A percentile compares a stretch with the other conserved stretches of the same genome.
Conservation (phyloP, 2,329 filamentous ascomycete genomes). For the Colletotrichum eleusines region DNA sequence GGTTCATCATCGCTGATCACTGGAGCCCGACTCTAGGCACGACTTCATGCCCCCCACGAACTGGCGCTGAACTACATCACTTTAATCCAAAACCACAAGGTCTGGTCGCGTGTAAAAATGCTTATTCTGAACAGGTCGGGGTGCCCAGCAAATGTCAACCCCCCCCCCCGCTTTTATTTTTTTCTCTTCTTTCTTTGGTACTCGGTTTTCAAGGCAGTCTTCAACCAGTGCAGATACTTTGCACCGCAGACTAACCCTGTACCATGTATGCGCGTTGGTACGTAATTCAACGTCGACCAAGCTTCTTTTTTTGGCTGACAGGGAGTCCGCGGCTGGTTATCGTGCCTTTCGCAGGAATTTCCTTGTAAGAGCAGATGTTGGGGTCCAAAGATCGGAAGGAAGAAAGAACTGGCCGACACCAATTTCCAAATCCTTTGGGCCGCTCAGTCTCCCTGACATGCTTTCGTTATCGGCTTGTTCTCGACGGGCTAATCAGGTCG, state of each 20-base stretch:
- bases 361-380: constrained; percentile 33
- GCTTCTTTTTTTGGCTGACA: constrained; percentile 31
- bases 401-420: constrained; percentile 24
- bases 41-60: constrained; percentile 17
- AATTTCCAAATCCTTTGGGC: constrained; percentile 12
- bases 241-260: not conserved
- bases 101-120: not conserved
- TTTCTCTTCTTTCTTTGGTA: too few species aligned
- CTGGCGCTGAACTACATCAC: constrained; percentile 10
- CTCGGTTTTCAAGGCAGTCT: too few species aligned
- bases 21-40: constrained; percentile 20
- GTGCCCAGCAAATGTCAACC: constrained; percentile 2
- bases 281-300: constrained; percentile 14
- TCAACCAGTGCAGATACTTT: not conserved
- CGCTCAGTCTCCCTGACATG: constrained; percentile 12
- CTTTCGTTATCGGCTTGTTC: not conserved
- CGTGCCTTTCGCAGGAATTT: constrained; percentile 29
- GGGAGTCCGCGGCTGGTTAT: constrained; percentile 23
- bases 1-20: constrained; percentile 12
- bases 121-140: constrained; percentile 9
- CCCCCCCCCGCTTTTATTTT: too few species aligned
- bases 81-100: not conserved
- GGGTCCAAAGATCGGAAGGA: constrained; percentile 29
- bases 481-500: not conserved
- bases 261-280: not conserved